A percentile compares a stretch with the other conserved stretches of the same genome.
These are phyloP conservation scores for Knufia petricola DNA, from an alignment of 2,329 filamentous ascomycete species.

Conservation along the genomic window DNA sequence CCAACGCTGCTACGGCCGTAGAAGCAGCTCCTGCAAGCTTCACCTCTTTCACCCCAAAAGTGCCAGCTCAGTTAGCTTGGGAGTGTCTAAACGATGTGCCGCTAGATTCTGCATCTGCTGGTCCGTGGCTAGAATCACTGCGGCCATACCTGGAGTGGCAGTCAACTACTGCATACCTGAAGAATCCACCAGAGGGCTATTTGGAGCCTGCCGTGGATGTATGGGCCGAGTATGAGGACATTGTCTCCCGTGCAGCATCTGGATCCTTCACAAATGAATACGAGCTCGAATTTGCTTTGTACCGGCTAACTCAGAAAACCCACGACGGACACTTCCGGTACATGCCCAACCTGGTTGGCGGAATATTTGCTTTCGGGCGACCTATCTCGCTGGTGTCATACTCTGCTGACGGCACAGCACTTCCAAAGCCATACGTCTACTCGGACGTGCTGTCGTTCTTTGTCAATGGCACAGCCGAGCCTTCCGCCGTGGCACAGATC, in stretches of 20 bases:
- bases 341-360: slow-evolving; percentile 23
- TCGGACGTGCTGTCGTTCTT: slow-evolving; percentile 5
- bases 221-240: slow-evolving; percentile 35
- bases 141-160: slow-evolving; percentile 40
- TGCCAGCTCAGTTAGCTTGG: slow-evolving; percentile 9
- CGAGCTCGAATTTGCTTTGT: slow-evolving; percentile 47
- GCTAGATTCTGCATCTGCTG: slow-evolving; percentile 3
- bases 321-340: slow-evolving; percentile 52
- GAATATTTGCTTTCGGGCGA: slow-evolving; percentile 9
- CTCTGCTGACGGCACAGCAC: slow-evolving; percentile 10
- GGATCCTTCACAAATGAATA: slow-evolving; percentile 44
- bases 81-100: slow-evolving; percentile 12
- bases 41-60: neutral
- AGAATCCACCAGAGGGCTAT: slow-evolving; percentile 45
- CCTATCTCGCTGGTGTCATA: slow-evolving; percentile 13
- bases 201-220: slow-evolving; percentile 42
- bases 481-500: slow-evolving; percentile 26
- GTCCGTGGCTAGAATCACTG: slow-evolving; percentile 3
- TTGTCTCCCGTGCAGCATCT: slow-evolving; percentile 34
- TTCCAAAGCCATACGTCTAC: slow-evolving; percentile 8
- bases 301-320: slow-evolving; percentile 42
- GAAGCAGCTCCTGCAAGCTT: neutral
- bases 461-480: slow-evolving; percentile 12
- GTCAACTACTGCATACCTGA: slow-evolving; percentile 40
- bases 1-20: neutral